Base-by-base conservation (phyloP, 169 alveolate genomes). In the Plasmodium coatneyi region DNA sequence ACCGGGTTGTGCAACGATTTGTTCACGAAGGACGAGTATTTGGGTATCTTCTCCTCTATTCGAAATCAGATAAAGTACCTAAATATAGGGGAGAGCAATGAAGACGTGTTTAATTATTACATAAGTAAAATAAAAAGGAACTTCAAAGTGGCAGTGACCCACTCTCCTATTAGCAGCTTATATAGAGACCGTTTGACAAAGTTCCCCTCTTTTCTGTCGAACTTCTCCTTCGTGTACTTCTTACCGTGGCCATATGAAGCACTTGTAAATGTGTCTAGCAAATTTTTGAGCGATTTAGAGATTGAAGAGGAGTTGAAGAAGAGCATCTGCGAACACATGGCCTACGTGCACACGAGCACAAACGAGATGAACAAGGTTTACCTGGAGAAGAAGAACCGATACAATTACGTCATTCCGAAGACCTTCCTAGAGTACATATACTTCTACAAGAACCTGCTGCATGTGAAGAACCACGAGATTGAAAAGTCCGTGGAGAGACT, bases 171-270 rank as follows among this genome's bases (percentile, higher is more conserved):
- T 49, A 91, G 95, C 74, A 91, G 82, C 70, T 66, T 91, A 9
- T 91, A 91, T 78, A 80, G 92, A 72, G 92, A 91, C 39, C 70
- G 95, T 71, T 80, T 91, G 74, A 81, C 56, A 2, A 91, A 91
- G 54, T 91, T 91, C 39, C 95, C 95, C 5, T 91, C 95, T 1
- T 91, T 91, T 28, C 19, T 91, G 5, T 91, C 95, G 3, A 91
- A 99, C 87, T 98, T 99, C 76, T 96, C 97, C 54, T 98, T 98
- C 43, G 99, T 98, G 93, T 98, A 99, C 98, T 99, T 98, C 99
- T 99, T 98, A 95, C 98, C 99, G 71, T 99, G 99, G 99, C 99
- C 99, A 52, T 97, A 98, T 87, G 99, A 97, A 92, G 99, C 99
- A 9, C 93, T 99, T 83, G 97, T 97, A 71, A 99, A 98, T 84